phyloP scores from a whole-genome alignment of 495 filamentous ascomycete genomes.

The Amniculicola lignicola region DNA sequence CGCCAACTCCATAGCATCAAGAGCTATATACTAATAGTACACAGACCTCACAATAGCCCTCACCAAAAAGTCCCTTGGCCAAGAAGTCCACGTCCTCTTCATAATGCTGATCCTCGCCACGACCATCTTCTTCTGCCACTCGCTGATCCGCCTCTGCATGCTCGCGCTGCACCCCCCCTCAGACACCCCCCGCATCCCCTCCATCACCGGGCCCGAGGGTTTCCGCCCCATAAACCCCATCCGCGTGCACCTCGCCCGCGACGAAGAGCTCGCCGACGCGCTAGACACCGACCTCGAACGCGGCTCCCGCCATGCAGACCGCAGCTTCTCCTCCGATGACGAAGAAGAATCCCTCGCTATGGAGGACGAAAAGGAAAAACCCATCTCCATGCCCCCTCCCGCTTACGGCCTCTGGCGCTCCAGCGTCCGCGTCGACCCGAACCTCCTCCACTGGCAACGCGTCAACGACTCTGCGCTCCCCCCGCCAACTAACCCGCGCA shows the following conservation, averaged over 20 bases:
- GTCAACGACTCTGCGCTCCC: slow-evolving; percentile 40
- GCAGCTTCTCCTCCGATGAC: too few relatives aligned
- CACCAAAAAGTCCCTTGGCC: slow-evolving; percentile 50
- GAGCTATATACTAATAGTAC: slow-evolving; percentile 7
- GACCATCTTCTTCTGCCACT: slow-evolving; percentile 77
- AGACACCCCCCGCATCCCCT: slow-evolving; percentile 24
- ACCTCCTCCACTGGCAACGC: slow-evolving; percentile 75
- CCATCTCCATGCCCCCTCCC: slow-evolving; percentile 57
- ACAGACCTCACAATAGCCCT: slow-evolving; percentile 68
- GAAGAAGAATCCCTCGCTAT: not conserved
- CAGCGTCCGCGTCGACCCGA: slow-evolving; percentile 76
- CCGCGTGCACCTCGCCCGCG: slow-evolving; percentile 39
- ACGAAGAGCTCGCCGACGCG: slow-evolving; percentile 33
- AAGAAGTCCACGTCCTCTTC: slow-evolving; percentile 70
- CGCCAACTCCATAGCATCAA: not conserved
- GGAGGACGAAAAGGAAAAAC: slow-evolving; percentile 44
- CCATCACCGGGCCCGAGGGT: slow-evolving; percentile 35
- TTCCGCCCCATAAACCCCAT: slow-evolving; percentile 41
- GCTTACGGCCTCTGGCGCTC: slow-evolving; percentile 85
- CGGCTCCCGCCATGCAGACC: too few relatives aligned
- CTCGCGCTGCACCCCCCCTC: slow-evolving; percentile 39
- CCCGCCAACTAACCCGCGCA: slow-evolving; percentile 21
- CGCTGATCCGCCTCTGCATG: slow-evolving; percentile 69
- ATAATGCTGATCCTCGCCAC: slow-evolving; percentile 70
- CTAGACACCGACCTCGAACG: slow-evolving; percentile 20